Evolutionary conservation across 352 stramenopile species (phyloP).

Genomic region (Phytophthora hybrid): DNA sequence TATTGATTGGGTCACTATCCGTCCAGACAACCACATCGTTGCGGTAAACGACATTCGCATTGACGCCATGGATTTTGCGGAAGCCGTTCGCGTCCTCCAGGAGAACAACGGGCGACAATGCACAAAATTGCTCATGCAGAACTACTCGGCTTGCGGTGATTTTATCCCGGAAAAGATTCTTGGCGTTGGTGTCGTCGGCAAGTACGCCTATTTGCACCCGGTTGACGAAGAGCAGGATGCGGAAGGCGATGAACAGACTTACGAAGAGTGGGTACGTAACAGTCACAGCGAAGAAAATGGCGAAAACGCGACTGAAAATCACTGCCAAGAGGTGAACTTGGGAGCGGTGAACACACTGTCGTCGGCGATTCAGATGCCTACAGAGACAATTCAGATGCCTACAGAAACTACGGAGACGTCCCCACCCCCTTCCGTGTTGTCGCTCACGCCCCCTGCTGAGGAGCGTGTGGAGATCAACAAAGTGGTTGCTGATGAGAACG

Average conservation of each 20-base stretch:
- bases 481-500: slow-evolving; percentile 26
- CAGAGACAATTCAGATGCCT: slow-evolving; percentile 9
- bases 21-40: slow-evolving; percentile 88
- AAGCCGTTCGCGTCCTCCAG: slow-evolving; percentile 81
- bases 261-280: slow-evolving; percentile 68
- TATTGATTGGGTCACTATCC: slow-evolving; percentile 86
- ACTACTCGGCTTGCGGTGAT: slow-evolving; percentile 86
- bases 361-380: slow-evolving; percentile 21
- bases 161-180: slow-evolving; percentile 91
- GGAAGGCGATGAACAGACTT: slow-evolving; percentile 51
- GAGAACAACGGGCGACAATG: slow-evolving; percentile 89
- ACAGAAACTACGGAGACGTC: slow-evolving; percentile 5
- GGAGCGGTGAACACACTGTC: slow-evolving; percentile 26
- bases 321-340: slow-evolving; percentile 17
- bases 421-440: slow-evolving; percentile 17
- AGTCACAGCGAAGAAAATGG: slow-evolving; percentile 43
- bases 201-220: slow-evolving; percentile 82
- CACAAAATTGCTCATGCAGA: slow-evolving; percentile 90
- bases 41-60: slow-evolving; percentile 90
- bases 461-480: slow-evolving; percentile 44
- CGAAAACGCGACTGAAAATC: slow-evolving; percentile 6
- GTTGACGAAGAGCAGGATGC: slow-evolving; percentile 53
- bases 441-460: slow-evolving; percentile 13
- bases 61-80: slow-evolving; percentile 82
- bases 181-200: slow-evolving; percentile 79